phyloP scores from a whole-genome alignment of 1,139 yeast species.

The Cylindricascospora bacillispora region DNA sequence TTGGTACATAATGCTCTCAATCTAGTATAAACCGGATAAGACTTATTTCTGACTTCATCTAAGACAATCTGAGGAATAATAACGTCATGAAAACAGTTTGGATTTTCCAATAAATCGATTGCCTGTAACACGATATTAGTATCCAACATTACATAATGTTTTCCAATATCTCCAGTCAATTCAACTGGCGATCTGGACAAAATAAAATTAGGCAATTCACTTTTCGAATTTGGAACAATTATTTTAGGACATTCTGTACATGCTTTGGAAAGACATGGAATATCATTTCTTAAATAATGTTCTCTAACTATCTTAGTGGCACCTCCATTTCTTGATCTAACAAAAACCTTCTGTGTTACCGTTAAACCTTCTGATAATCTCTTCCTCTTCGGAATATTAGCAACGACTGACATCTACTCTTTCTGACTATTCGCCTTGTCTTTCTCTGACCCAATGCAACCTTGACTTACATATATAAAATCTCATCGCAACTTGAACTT shows the following conservation, averaged over 20 bases:
- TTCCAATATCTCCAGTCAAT: conserved; percentile 30
- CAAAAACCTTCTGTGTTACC: conserved; percentile 84
- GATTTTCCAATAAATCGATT: conserved; percentile 76
- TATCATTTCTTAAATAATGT: conserved; percentile 83
- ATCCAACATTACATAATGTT: conserved; percentile 74
- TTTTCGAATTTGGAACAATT: conserved; percentile 30
- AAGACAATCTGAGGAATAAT: conserved; percentile 87
- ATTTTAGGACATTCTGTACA: conserved; percentile 45
- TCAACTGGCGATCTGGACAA: conserved; percentile 25
- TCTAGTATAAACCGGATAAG: conserved; percentile 80
- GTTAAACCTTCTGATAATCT: conserved; percentile 39
- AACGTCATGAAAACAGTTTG: conserved; percentile 71
- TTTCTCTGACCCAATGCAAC: no score
- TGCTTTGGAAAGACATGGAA: conserved; percentile 71
- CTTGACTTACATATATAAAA: no score
- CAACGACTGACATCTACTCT: no score
- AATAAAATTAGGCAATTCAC: conserved; percentile 33
- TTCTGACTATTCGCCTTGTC: no score
- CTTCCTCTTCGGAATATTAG: conserved; percentile 13
- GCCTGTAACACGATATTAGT: conserved; percentile 83
- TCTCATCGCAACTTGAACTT: no score
- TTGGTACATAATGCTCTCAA: conserved; percentile 53
- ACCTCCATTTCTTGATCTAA: conserved; percentile 77
- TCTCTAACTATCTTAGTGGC: conserved; percentile 89
- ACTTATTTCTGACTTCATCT: conserved; percentile 82